Evolutionary conservation across 495 filamentous ascomycete species (phyloP).

Genomic region (Penicillium macrosclerotiorum): DNA sequence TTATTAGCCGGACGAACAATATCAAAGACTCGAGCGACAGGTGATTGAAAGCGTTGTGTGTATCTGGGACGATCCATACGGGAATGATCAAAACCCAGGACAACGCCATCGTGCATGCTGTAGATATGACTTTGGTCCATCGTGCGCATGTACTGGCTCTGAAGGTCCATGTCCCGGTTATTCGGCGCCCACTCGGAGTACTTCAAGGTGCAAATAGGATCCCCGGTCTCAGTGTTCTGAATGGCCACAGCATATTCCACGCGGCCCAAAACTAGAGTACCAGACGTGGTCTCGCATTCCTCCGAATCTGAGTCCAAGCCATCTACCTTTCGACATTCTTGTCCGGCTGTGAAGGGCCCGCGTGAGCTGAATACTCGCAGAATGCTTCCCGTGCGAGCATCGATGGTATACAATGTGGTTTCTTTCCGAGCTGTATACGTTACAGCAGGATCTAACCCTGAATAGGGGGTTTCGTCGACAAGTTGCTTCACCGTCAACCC

Average conservation of each 20-base stretch:
- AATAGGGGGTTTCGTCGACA: conserved; percentile 66
- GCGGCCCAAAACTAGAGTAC: conserved; percentile 74
- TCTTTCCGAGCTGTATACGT: conserved; percentile 80
- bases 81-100: conserved; percentile 75
- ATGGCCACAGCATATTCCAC: conserved; percentile 88
- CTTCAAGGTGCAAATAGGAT: conserved; percentile 81
- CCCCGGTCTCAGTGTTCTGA: conserved; percentile 68
- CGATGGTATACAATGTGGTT: conserved; percentile 76
- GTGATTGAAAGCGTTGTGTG: conserved; percentile 69
- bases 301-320: conserved; percentile 61
- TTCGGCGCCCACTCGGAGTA: conserved; percentile 97
- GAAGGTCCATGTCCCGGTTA: conserved; percentile 83
- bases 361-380: conserved; percentile 61
- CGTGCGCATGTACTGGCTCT: conserved; percentile 71
- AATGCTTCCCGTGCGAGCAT: conserved; percentile 78
- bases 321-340: conserved; percentile 53
- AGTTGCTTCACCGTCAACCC: conserved; percentile 77
- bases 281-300: conserved; percentile 68
- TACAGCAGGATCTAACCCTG: conserved; percentile 64
- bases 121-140: conserved; percentile 90
- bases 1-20: conserved; percentile 67
- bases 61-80: conserved; percentile 55
- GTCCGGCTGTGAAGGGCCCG: conserved; percentile 48
- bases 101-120: conserved; percentile 79
- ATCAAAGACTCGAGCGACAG: conserved; percentile 89